phyloP scores from a whole-genome alignment of 202 grass and related monocot genomes.

The Miscanthus sacchariflorus region DNA sequence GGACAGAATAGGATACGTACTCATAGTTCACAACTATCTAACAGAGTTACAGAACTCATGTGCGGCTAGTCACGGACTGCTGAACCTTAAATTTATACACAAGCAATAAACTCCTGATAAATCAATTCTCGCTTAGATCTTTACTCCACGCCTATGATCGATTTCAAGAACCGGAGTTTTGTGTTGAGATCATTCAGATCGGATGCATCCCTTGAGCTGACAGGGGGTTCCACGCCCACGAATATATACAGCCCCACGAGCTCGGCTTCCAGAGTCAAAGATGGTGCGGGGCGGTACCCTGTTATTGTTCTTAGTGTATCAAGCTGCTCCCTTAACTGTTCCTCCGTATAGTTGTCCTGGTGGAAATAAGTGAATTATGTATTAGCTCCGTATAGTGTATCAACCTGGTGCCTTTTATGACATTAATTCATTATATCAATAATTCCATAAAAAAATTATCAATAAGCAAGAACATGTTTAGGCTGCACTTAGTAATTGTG shows the following conservation, averaged over 20 bases:
- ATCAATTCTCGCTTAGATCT: not conserved
- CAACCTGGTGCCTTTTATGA: not conserved
- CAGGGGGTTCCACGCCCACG: slow-evolving; percentile 45
- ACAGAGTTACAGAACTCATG: not conserved
- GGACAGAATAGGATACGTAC: not conserved
- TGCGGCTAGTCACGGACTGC: not conserved
- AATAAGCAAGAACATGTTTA: not conserved
- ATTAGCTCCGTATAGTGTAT: too few species aligned
- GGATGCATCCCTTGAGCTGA: not conserved
- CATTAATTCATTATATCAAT: not conserved
- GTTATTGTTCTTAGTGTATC: slow-evolving; percentile 46
- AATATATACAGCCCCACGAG: slow-evolving; percentile 44
- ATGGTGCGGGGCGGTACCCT: slow-evolving; percentile 21
- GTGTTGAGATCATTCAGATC: slow-evolving; percentile 26
- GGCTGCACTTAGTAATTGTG: not conserved
- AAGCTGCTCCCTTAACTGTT: slow-evolving; percentile 50
- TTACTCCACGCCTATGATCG: slow-evolving; percentile 56
- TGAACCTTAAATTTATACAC: not conserved
- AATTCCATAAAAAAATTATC: not conserved
- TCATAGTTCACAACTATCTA: too few species aligned
- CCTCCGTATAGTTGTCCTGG: slow-evolving; percentile 48
- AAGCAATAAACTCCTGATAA: not conserved
- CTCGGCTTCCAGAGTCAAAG: slow-evolving; percentile 34
- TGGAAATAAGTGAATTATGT: slow-evolving; percentile 8
- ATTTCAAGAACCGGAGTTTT: slow-evolving; percentile 53